Conservation (phyloP, 148 eudicot genomes). For the Pharnaceum exiguum region DNA sequence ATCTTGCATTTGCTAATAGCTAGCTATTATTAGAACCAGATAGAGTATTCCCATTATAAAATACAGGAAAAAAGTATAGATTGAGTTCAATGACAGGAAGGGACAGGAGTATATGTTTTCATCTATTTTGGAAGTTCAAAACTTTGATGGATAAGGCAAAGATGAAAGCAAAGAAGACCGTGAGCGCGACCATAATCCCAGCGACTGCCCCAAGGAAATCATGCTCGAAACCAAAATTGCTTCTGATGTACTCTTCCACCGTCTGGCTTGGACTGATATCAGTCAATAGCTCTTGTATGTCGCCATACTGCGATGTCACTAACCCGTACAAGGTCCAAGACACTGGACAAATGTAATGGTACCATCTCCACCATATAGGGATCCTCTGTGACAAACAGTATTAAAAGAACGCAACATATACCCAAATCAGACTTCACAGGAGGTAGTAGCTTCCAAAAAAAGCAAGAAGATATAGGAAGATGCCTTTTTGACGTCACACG, state of each 20-base stretch:
- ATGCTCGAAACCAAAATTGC: slow-evolving; percentile 50
- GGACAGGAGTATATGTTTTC: too few species aligned
- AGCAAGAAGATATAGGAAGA: neutral
- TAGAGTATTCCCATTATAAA: too few species aligned
- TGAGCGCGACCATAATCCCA: slow-evolving; percentile 32
- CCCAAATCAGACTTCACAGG: too few species aligned
- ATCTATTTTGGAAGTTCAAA: slow-evolving; percentile 76
- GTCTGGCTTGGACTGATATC: neutral
- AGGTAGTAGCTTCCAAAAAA: neutral
- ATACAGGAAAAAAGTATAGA: too few species aligned
- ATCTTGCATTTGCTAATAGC: too few species aligned
- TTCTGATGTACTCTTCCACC: slow-evolving; percentile 33
- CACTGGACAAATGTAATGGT: slow-evolving; percentile 52
- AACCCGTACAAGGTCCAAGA: slow-evolving; percentile 72
- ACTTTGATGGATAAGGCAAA: slow-evolving; percentile 57
- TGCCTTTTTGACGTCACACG: too few species aligned
- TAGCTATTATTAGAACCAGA: too few species aligned
- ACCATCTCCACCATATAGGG: slow-evolving; percentile 87
- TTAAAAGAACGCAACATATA: neutral
- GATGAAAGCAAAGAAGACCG: slow-evolving; percentile 39
- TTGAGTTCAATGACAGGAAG: too few species aligned
- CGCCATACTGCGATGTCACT: slow-evolving; percentile 62
- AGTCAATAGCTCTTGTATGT: slow-evolving; percentile 10
- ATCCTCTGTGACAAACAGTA: slow-evolving; percentile 33
- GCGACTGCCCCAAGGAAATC: slow-evolving; percentile 53